phyloP scores from a whole-genome alignment of 208 protist genomes.

The Leishmania martiniquensis region DNA sequence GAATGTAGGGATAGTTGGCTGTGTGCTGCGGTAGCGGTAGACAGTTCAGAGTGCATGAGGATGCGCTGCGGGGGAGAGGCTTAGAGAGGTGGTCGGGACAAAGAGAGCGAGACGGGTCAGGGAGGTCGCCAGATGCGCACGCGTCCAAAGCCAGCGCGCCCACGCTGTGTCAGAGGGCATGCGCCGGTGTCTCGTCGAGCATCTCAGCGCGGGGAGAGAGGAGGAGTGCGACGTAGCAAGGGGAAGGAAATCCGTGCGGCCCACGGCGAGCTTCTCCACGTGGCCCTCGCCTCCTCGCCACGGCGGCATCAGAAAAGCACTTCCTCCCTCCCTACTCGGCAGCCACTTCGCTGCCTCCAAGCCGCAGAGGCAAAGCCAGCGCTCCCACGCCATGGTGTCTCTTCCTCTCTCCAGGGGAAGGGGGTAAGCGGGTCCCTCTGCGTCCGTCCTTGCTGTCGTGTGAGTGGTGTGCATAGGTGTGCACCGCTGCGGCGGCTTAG shows the following conservation, averaged over 20 bases:
- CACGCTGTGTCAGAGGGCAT: neutral
- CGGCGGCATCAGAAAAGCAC: neutral
- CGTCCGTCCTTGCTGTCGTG: neutral
- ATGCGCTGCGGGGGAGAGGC: neutral
- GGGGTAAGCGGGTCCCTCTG: neutral
- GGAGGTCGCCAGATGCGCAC: neutral
- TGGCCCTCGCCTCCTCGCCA: neutral
- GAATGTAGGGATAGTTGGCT: neutral
- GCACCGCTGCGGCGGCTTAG: neutral
- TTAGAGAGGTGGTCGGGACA: neutral
- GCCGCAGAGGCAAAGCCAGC: neutral
- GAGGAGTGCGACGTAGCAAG: neutral
- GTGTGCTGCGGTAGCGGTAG: neutral
- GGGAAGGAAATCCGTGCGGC: neutral
- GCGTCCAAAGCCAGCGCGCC: neutral
- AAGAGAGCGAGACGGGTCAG: neutral
- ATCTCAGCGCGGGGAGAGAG: neutral
- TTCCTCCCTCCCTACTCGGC: too few species aligned
- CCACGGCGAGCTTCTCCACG: neutral
- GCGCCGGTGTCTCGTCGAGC: neutral
- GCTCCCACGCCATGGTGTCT: neutral
- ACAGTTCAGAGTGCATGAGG: neutral
- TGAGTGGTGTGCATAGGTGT: conserved; percentile 8
- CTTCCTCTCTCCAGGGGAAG: too few species aligned
- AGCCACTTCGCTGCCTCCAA: neutral